Conservation (phyloP, 192 early-diverging fungal genomes). For the Coemansia sp. region DNA sequence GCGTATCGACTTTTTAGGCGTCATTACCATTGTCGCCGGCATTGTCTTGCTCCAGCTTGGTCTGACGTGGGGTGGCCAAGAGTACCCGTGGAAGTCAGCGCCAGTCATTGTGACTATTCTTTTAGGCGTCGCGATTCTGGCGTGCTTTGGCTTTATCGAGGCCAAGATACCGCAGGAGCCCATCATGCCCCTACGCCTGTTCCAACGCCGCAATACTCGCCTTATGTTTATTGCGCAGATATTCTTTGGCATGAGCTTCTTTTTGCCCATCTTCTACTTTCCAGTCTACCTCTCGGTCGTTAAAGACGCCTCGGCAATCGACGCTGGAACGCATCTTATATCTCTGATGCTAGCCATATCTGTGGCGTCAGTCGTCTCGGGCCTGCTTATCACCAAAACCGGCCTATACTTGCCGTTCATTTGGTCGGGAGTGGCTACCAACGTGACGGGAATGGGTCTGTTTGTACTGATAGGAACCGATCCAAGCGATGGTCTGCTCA, state of each 20-base stretch:
- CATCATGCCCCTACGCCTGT: conserved; percentile 64
- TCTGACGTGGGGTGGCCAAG: conserved; percentile 70
- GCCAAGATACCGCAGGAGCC: conserved; percentile 54
- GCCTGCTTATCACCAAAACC: conserved; percentile 30
- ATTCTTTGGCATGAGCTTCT: conserved; percentile 40
- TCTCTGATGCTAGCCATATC: conserved; percentile 41
- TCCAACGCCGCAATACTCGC: conserved; percentile 48
- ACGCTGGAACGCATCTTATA: conserved; percentile 39
- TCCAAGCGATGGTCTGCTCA: conserved; percentile 25
- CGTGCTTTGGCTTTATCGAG: conserved; percentile 63
- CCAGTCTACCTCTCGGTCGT: conserved; percentile 69
- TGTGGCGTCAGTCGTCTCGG: conserved; percentile 23
- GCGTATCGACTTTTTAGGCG: conserved; percentile 69
- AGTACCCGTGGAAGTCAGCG: conserved; percentile 55
- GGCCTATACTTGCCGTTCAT: conserved; percentile 31
- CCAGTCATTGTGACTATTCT: conserved; percentile 46
- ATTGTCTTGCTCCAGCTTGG: conserved; percentile 67
- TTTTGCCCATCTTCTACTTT: conserved; percentile 54
- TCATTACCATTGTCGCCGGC: conserved; percentile 53
- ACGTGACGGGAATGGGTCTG: conserved; percentile 24
- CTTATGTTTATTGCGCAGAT: conserved; percentile 24
- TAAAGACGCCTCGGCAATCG: conserved; percentile 43
- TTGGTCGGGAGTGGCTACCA: conserved; percentile 25
- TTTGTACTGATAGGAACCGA: conserved; percentile 28
- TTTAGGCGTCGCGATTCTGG: conserved; percentile 22